Base-by-base conservation (phyloP, 2,329 filamentous ascomycete species). In the Verticillium alfalfae region DNA sequence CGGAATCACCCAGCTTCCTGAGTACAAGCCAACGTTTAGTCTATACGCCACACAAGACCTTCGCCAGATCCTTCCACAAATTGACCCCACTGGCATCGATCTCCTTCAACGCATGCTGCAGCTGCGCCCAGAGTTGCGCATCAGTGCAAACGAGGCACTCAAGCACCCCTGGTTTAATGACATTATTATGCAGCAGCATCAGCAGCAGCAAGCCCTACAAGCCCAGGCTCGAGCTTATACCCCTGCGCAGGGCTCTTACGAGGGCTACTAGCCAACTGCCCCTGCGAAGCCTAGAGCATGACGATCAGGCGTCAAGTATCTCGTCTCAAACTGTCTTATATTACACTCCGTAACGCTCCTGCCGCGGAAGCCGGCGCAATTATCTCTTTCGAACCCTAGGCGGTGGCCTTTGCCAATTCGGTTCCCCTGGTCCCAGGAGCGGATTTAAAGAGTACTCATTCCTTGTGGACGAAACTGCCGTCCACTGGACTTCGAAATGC, bases 21-120 rank as follows among this genome's bases (percentile, higher is more conserved):
- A 99, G 76, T 99, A 98, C 83, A 97, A 98, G 81, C 85, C 88
- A 57, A 97, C 89, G 64, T 97, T 97, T 78, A 93, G 95, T 67
- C 91, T 96, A 73, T 98, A 95, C 74, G 91, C 92, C 15, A 97
- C 95, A 1, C 93, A 97, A 73, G 93, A 97, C 69, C 81, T 98
- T 60, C 85, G 91, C 22, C 85, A 89, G 62, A 95, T 98, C 66
- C 81, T 99, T 31, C 93, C 92, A 0, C 92, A 96, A 71, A 92
- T 99, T 69, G 95, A 99, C 70, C 87, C 87, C 18, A 80, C 90
- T 12, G 95, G 94, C 9, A 87, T 99, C 70, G 93, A 97, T 72
- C 80, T 99, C 57, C 81, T 99, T 66, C 88, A 90, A 70, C 85
- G 90, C 64, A 96, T 99, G 92, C 85, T 99, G 36, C 94, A 98